Base-by-base conservation (phyloP, 2,329 filamentous ascomycete genomes). In the Verticillium nubilum region DNA sequence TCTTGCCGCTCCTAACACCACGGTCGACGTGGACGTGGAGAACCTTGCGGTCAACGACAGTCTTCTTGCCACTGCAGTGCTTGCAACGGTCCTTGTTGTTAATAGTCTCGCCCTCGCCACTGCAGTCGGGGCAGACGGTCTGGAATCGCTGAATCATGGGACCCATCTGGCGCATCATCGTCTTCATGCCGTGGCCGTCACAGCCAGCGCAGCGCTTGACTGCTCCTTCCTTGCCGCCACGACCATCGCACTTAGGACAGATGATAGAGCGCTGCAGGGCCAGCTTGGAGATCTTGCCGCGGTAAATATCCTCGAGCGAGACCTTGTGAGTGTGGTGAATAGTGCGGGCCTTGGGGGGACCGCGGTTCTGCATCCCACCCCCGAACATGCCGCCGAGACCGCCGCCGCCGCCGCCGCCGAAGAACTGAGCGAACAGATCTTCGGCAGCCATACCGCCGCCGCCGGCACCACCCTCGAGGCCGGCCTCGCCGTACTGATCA, bases 81-180 rank as follows among this genome's bases (percentile, higher is more conserved):
- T 97, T 98, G 89, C 95, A 99, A 70, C 92, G 90, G 75, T 99
- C 95, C 82, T 96, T 96, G 67, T 98, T 94, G 72, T 91, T 92
- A 75, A 99, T 94, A 66, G 89, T 92, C 81, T 99, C 95, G 62
- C 95, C 94, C 77, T 99, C 95, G 64, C 96, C 96, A 68, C 95
- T 94, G 75, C 95, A 99, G 79, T 99, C 96, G 28, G 93, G 91
- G 85, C 95, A 99, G 69, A 97, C 93, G 29, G 94, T 98, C 83
- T 99, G 95, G 87, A 99, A 99, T 60, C 95, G 91, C 80, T 99
- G 96, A 68, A 99, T 98, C 95, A 99, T 99, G 61, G 95, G 95
- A 57, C 95, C 95, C 93, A 99, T 98, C 79, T 99, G 95, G 73
- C 96, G 90, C 95, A 99, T 97, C 94, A 99, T 98, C 47, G 91